Evolutionary conservation across 2,329 filamentous ascomycete genomes (phyloP).

Genomic region (Colletotrichum neosansevieriae): DNA sequence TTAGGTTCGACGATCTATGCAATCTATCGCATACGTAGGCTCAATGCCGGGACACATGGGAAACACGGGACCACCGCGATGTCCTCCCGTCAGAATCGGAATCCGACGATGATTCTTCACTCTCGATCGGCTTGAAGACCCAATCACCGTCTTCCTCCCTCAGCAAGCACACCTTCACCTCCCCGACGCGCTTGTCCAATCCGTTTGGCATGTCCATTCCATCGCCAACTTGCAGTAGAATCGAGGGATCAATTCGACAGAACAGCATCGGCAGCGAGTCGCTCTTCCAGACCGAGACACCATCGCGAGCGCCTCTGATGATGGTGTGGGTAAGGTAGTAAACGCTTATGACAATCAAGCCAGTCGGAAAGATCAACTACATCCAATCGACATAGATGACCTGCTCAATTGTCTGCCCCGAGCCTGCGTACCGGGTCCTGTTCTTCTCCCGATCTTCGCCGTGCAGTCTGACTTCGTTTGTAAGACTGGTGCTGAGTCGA

Average conservation of each 20-base stretch:
- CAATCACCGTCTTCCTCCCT: constrained; percentile 50
- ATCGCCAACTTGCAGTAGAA: constrained; percentile 47
- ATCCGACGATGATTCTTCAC: constrained; percentile 34
- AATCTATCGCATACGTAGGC: background rate
- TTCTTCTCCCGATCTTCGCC: constrained; percentile 42
- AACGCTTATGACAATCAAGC: constrained; percentile 50
- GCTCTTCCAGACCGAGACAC: constrained; percentile 53
- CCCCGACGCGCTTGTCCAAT: constrained; percentile 49
- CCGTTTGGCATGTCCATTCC: constrained; percentile 53
- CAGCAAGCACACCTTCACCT: constrained; percentile 50
- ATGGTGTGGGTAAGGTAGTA: constrained; percentile 52
- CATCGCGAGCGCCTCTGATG: constrained; percentile 50
- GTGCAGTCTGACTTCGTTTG: constrained; percentile 51
- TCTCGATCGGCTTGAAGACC: constrained; percentile 49
- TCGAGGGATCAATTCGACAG: constrained; percentile 50
- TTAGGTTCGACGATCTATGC: constrained; percentile 17
- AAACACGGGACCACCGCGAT: background rate
- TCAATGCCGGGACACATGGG: background rate
- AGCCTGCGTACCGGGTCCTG: constrained; percentile 45
- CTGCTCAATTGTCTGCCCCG: constrained; percentile 47
- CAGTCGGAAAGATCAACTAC: constrained; percentile 52
- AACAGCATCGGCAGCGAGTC: constrained; percentile 55
- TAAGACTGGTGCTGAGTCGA: constrained; percentile 50
- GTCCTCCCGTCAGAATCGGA: constrained; percentile 22
- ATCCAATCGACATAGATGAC: constrained; percentile 51